These are phyloP conservation scores for Favolaschia claudopus DNA, from an alignment of 768 basidiomycete species.

Conservation along the genomic window DNA sequence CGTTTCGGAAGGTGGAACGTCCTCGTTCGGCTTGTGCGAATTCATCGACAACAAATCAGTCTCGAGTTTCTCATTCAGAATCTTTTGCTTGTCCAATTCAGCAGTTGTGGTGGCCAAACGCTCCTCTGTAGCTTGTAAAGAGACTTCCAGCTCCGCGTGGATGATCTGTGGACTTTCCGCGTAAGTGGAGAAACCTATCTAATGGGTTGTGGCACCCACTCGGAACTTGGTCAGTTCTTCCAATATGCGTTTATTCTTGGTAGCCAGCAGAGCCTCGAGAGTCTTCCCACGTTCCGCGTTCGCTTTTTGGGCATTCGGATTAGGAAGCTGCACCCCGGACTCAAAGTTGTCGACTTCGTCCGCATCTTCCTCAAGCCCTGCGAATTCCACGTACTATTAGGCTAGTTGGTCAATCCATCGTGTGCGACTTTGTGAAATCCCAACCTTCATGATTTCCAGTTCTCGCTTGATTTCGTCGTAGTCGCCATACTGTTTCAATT, in stretches of 20 bases:
- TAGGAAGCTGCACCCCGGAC: constrained; percentile 74
- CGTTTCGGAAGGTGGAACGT: constrained; percentile 41
- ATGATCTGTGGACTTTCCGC: constrained; percentile 63
- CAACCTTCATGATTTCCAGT: constrained; percentile 97
- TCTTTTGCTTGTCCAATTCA: constrained; percentile 80
- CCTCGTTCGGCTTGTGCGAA: constrained; percentile 53
- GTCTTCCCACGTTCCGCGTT: constrained; percentile 81
- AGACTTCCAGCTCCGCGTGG: constrained; percentile 80
- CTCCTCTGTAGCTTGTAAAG: constrained; percentile 62
- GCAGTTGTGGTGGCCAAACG: constrained; percentile 63
- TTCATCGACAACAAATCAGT: constrained; percentile 88
- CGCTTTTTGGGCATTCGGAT: constrained; percentile 89
- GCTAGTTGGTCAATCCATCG: not conserved
- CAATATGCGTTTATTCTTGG: constrained; percentile 91
- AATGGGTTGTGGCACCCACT: constrained; percentile 49
- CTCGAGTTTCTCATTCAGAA: constrained; percentile 90
- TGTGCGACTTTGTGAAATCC: not conserved
- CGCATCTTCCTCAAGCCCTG: constrained; percentile 82
- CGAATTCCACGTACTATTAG: constrained; percentile 93
- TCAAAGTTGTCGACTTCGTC: constrained; percentile 61
- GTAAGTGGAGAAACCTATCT: not conserved
- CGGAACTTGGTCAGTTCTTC: constrained; percentile 94
- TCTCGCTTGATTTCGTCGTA: constrained; percentile 99
- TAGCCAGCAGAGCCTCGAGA: constrained; percentile 88
- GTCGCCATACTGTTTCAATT: constrained; percentile 78